Conservation (phyloP, 805 yeast species). For the Candida manassasensis region DNA sequence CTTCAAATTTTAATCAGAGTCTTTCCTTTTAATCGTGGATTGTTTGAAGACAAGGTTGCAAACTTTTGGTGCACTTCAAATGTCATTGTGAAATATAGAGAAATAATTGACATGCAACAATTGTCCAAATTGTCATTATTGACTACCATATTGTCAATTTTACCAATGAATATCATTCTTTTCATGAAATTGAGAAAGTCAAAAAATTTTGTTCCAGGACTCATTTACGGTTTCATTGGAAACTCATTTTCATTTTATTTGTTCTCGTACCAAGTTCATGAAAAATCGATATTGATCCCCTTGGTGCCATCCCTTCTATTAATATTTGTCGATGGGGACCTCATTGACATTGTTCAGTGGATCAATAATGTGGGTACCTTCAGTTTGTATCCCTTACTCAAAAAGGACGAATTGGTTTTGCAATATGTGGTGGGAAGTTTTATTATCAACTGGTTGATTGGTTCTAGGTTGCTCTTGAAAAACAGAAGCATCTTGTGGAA, state of each 20-base stretch:
- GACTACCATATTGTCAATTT: slow-evolving; percentile 41
- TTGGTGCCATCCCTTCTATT: slow-evolving; percentile 75
- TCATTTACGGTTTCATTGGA: slow-evolving; percentile 68
- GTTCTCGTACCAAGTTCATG: slow-evolving; percentile 95
- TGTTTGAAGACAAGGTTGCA: slow-evolving; percentile 96
- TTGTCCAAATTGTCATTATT: slow-evolving; percentile 56
- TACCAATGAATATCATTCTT: slow-evolving; percentile 27
- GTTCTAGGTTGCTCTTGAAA: slow-evolving; percentile 24
- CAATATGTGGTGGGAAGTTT: slow-evolving; percentile 64
- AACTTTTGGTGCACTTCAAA: slow-evolving; percentile 97
- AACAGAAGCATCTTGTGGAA: slow-evolving; percentile 22
- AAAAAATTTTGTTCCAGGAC: slow-evolving; percentile 13
- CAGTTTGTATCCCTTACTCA: slow-evolving; percentile 82
- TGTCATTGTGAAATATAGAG: slow-evolving; percentile 64
- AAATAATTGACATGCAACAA: slow-evolving; percentile 47
- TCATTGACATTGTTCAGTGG: slow-evolving; percentile 79
- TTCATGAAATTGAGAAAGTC: slow-evolving; percentile 32
- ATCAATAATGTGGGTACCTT: slow-evolving; percentile 78
- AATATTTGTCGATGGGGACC: slow-evolving; percentile 46
- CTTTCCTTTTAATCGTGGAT: slow-evolving; percentile 89
- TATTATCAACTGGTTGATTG: slow-evolving; percentile 42
- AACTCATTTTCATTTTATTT: slow-evolving; percentile 85
- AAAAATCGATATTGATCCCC: slow-evolving; percentile 85
- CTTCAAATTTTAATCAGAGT: slow-evolving; percentile 60
- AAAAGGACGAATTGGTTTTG: slow-evolving; percentile 64